These are phyloP conservation scores for Solanum commersonii DNA, from an alignment of 257 asterid genomes.

Conservation along the genomic window DNA sequence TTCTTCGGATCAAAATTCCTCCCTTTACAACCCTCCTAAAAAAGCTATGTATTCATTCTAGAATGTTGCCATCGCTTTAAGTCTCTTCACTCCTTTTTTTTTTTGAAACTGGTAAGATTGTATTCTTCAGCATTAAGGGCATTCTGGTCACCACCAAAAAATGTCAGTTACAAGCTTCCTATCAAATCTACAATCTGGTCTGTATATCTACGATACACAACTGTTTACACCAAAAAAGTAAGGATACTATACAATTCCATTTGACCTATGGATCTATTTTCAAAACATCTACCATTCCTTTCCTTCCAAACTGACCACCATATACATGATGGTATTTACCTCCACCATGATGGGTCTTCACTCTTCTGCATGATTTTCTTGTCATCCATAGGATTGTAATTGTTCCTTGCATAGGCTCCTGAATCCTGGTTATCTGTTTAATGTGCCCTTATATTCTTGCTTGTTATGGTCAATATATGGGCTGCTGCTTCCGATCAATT, in stretches of 20 bases:
- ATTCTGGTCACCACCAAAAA: too few relatives aligned
- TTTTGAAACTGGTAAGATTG: too few relatives aligned
- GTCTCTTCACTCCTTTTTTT: conserved; percentile 16
- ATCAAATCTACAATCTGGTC: too few relatives aligned
- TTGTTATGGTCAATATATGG: neutral
- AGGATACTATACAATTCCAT: too few relatives aligned
- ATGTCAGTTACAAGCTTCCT: too few relatives aligned
- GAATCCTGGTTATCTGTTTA: neutral
- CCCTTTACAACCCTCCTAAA: neutral
- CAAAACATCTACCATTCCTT: too few relatives aligned
- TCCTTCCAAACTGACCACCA: too few relatives aligned
- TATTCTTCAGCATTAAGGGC: too few relatives aligned
- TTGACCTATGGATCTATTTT: too few relatives aligned
- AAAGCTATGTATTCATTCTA: conserved; percentile 28
- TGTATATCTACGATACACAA: too few relatives aligned
- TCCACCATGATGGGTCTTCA: conserved; percentile 13
- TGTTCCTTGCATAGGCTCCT: neutral
- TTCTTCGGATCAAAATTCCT: neutral
- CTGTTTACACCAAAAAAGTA: too few relatives aligned
- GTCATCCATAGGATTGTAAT: conserved; percentile 55
- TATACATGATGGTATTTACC: too few relatives aligned
- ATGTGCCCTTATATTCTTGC: neutral
- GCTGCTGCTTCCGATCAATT: neutral
- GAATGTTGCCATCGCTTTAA: conserved; percentile 37
- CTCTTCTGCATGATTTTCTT: conserved; percentile 40